Conservation (phyloP, 1,284 basidiomycete species). For the Microbotryomycetes sp. region DNA sequence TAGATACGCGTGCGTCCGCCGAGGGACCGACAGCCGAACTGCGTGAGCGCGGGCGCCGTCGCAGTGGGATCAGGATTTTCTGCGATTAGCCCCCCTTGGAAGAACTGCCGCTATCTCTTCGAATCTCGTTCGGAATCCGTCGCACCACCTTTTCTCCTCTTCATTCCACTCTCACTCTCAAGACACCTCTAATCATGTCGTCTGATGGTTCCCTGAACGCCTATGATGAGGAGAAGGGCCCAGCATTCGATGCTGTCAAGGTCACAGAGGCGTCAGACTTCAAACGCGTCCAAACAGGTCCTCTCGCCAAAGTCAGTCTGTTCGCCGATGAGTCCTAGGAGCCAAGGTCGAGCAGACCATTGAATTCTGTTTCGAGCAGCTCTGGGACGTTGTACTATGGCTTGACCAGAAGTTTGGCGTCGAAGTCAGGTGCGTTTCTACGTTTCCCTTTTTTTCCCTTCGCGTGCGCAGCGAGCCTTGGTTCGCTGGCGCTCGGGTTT, state of each 20-base stretch:
- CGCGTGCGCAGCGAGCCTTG: not conserved
- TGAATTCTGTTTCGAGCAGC: not conserved
- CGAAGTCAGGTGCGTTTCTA: conserved; percentile 14
- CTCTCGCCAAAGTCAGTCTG: conserved; percentile 5
- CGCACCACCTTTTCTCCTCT: not conserved
- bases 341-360: not conserved
- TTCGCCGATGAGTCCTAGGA: not conserved
- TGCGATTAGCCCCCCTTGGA: no score
- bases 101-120: not conserved
- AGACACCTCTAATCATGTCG: no score
- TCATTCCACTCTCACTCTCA: not conserved
- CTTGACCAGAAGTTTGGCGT: conserved; percentile 27
- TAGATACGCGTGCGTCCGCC: no score
- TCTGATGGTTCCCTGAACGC: conserved; percentile 2
- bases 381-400: conserved; percentile 26
- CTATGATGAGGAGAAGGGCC: conserved; percentile 2
- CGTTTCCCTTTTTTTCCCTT: not conserved
- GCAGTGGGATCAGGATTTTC: no score
- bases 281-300: conserved; percentile 3
- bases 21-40: no score
- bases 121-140: not conserved
- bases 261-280: conserved; percentile 1
- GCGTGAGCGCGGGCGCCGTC: no score
- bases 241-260: conserved; percentile 14
- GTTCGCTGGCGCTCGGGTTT: not conserved